Base-by-base conservation (phyloP, 768 basidiomycete species). In the Paxillus involutus region DNA sequence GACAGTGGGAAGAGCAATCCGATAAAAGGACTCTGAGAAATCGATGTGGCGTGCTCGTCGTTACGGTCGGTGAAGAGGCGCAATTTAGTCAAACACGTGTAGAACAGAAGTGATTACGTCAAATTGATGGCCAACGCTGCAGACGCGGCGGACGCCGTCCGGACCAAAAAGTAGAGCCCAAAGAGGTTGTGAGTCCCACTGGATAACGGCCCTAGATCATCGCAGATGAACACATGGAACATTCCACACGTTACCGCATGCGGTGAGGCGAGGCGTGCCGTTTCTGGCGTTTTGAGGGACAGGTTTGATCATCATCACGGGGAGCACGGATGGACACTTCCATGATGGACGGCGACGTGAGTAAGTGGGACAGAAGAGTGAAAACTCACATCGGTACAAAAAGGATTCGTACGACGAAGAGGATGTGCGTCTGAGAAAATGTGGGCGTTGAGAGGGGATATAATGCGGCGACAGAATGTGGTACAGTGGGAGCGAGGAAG, bases 1-100 rank as follows among this genome's bases (percentile, higher is more conserved):
- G 17, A 17, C 17, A 6, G 39, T 19, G 43, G 51, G 0, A 11
- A 12, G 44, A 11, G n/a, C 17, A 11, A 40, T 40, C 17, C 13
- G 7, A 39, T 39, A 13, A 42, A 39, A 36, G 35, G 10, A 33
- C 30, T 36, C 26, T 16, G 47, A 39, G 40, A 55, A 45, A 39
- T 17, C 36, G 37, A 52, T 19, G 40, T 44, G 36, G 26, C 12
- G 54, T 62, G 62, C 55, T 68, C 64, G 3, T 63, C 64, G 64
- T 68, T 45, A 19, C 19, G 16, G 63, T 47, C 64, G 37, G 49
- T 33, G 64, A 65, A 60, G 17, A 54, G 44, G 42, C 49, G 33
- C 35, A 49, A 36, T 52, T 29, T 26, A 19, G 17, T 35, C 35
- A 12, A 52, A 16, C 46, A 52, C 53, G 41, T 44, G 41, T 48